These are phyloP conservation scores for Hymenoscyphus fructigenus DNA, from an alignment of 2,329 filamentous ascomycete species.

Conservation along the genomic window DNA sequence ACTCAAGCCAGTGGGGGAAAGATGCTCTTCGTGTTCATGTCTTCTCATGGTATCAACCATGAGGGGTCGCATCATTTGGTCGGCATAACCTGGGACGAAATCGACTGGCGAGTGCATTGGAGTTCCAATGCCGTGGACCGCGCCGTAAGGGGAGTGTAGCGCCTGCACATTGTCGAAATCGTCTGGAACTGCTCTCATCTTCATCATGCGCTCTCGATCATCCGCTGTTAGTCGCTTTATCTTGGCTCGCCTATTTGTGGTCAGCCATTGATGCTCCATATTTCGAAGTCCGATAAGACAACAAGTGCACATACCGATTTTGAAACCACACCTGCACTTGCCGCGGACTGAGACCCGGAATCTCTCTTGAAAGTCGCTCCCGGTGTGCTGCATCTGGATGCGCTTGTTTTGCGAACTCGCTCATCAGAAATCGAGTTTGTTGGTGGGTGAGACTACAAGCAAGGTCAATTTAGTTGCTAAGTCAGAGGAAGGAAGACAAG, in stretches of 20 bases:
- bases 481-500: background rate
- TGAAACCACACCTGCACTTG: constrained; percentile 99
- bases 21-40: constrained; percentile 61
- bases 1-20: constrained; percentile 66
- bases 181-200: constrained; percentile 69
- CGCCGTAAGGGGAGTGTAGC: constrained; percentile 65
- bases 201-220: constrained; percentile 69
- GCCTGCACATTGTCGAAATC: constrained; percentile 71
- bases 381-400: constrained; percentile 91
- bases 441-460: constrained; percentile 78
- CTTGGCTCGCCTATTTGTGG: constrained; percentile 59
- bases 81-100: constrained; percentile 49
- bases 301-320: constrained; percentile 69
- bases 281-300: constrained; percentile 2
- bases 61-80: constrained; percentile 59
- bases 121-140: constrained; percentile 40
- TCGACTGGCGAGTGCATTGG: constrained; percentile 37
- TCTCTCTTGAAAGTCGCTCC: constrained; percentile 82
- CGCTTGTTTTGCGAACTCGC: constrained; percentile 91
- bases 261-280: constrained; percentile 11
- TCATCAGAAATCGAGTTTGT: constrained; percentile 97
- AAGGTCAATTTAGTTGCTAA: constrained; percentile 37
- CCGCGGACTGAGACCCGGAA: constrained; percentile 84
- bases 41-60: constrained; percentile 68
- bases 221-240: constrained; percentile 71